These are phyloP conservation scores for Solanum boliviense DNA, from an alignment of 257 asterid genomes.

Conservation along the genomic window DNA sequence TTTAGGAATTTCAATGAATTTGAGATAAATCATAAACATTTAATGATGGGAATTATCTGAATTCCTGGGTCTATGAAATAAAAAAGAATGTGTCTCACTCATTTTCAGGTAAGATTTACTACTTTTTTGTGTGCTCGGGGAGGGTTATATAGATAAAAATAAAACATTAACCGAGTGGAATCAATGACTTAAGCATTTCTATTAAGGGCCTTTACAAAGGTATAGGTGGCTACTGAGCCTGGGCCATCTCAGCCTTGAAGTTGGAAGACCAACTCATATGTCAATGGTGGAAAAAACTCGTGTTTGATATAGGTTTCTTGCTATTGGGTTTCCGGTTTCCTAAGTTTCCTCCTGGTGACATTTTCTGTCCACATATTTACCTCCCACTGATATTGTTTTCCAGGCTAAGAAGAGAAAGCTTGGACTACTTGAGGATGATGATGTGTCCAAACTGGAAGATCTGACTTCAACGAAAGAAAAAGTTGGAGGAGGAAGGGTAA, in stretches of 20 bases:
- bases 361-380: not conserved
- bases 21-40: not conserved
- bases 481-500: constrained; percentile 17
- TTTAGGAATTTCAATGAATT: not conserved
- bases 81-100: not conserved
- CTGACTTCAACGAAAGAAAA: constrained; percentile 14
- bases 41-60: not conserved
- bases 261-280: not conserved
- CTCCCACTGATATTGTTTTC: not conserved
- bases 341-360: not conserved
- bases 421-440: constrained; percentile 59
- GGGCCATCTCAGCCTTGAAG: not conserved
- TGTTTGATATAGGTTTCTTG: not conserved
- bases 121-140: not conserved
- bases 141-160: not conserved
- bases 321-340: not conserved
- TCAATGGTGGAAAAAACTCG: not conserved
- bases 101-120: not conserved
- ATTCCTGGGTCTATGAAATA: not conserved
- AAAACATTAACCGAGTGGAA: not conserved
- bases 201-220: not conserved
- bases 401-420: constrained; percentile 78
- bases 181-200: not conserved
- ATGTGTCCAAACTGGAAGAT: constrained; percentile 9
- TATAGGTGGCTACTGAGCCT: not conserved